These are phyloP conservation scores for Hanseniaspora lindneri DNA, from an alignment of 805 yeast species.

Conservation along the genomic window DNA sequence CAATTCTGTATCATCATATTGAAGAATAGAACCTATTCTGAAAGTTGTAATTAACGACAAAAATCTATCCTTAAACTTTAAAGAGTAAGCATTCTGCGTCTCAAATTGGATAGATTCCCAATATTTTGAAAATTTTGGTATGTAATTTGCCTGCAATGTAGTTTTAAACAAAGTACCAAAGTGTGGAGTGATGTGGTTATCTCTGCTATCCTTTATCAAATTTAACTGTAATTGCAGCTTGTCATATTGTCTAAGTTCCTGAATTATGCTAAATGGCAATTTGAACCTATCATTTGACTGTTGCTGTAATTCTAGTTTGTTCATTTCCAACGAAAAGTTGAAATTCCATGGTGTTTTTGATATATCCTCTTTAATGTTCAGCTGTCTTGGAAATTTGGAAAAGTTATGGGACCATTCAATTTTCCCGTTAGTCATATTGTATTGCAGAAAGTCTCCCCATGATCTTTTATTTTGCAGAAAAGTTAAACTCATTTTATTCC, in stretches of 20 bases:
- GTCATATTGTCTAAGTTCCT: constrained; percentile 10
- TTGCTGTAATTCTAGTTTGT: constrained; percentile 11
- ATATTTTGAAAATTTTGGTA: constrained; percentile 3
- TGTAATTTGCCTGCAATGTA: constrained; percentile 11
- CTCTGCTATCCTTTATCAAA: constrained; percentile 33
- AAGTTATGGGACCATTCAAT: constrained; percentile 30
- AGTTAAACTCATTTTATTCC: constrained; percentile 30
- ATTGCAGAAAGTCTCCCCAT: constrained; percentile 15
- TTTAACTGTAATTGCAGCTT: constrained; percentile 7
- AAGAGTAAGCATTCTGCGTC: constrained; percentile 7
- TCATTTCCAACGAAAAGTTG: constrained; percentile 1
- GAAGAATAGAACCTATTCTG: constrained; percentile 11
- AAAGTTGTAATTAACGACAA: constrained; percentile 5
- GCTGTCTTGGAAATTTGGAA: constrained; percentile 24
- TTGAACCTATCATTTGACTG: constrained; percentile 7
- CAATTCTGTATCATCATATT: constrained; percentile 17
- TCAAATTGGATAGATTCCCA: constrained; percentile 15
- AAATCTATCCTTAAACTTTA: constrained; percentile 1
- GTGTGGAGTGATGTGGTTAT: constrained; percentile 34
- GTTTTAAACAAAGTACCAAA: constrained; percentile 33
- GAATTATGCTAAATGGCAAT: constrained; percentile 5
- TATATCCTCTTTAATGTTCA: constrained; percentile 26
- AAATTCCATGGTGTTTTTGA: constrained; percentile 21
- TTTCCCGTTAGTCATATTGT: constrained; percentile 22
- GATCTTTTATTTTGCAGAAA: constrained; percentile 20